Evolutionary conservation across 78 protist genomes (phyloP).

Genomic region (Cavenderia fasciculata): DNA sequence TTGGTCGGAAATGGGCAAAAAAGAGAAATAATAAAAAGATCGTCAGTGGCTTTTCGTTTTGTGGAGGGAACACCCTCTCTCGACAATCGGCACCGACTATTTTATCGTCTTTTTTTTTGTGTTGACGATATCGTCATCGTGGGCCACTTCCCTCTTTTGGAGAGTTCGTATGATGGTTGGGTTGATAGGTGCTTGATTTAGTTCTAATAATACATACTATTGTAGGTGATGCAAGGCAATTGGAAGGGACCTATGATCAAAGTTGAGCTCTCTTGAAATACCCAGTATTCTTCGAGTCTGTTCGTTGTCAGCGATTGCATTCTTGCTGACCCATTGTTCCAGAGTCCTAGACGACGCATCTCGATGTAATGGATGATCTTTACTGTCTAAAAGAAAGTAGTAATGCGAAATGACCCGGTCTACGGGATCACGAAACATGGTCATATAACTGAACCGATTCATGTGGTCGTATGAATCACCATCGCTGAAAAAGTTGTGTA

Average conservation of each 20-base stretch:
- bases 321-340: constrained; percentile 6
- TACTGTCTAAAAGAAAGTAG: constrained; percentile 54
- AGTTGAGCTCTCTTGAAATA: not conserved
- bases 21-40: too few species aligned
- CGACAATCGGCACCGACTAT: too few species aligned
- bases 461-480: constrained; percentile 4
- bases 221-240: constrained; percentile 48
- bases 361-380: constrained; percentile 50
- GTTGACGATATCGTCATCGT: too few species aligned
- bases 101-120: too few species aligned
- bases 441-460: constrained; percentile 35
- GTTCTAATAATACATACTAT: constrained; percentile 17
- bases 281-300: constrained; percentile 61
- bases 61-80: too few species aligned
- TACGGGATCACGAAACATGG: constrained; percentile 61
- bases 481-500: too few species aligned
- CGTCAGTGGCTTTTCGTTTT: too few species aligned
- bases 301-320: constrained; percentile 40
- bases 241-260: not conserved
- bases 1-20: too few species aligned
- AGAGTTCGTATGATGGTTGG: not conserved
- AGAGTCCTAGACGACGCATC: not conserved
- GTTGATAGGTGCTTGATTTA: not conserved
- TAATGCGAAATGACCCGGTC: constrained; percentile 62
- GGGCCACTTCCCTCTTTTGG: too few species aligned